phyloP scores from a whole-genome alignment of 805 yeast genomes.

The Lachancea nothofagi region DNA sequence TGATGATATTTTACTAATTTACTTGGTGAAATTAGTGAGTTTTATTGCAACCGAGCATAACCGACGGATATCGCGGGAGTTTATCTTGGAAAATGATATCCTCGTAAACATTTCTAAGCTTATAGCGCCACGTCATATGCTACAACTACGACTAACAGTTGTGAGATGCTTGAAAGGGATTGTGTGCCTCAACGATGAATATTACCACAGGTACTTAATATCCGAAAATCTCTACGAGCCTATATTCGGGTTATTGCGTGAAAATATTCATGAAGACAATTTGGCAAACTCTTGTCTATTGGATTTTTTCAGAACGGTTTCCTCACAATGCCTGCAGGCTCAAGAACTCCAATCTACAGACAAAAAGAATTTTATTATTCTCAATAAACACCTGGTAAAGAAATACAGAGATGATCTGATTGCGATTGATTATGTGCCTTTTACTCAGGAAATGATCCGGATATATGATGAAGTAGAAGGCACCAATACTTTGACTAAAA shows the following conservation, averaged over 20 bases:
- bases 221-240: conserved; percentile 46
- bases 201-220: conserved; percentile 52
- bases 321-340: conserved; percentile 18
- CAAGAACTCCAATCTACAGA: conserved; percentile 11
- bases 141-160: conserved; percentile 60
- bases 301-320: conserved; percentile 53
- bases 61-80: conserved; percentile 49
- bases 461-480: conserved; percentile 14
- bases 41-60: conserved; percentile 68
- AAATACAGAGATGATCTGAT: conserved; percentile 28
- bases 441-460: conserved; percentile 31
- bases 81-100: conserved; percentile 55
- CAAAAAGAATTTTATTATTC: conserved; percentile 23
- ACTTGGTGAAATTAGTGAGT: conserved; percentile 63
- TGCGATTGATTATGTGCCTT: conserved; percentile 27
- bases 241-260: conserved; percentile 45
- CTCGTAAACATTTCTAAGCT: conserved; percentile 51
- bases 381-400: conserved; percentile 30
- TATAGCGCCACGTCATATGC: conserved; percentile 34
- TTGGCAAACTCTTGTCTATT: conserved; percentile 71
- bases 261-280: conserved; percentile 48
- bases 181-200: conserved; percentile 56
- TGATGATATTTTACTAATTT: conserved; percentile 45
- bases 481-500: neutral
- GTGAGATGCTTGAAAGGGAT: conserved; percentile 63